A percentile compares a stretch with the other conserved stretches of the same genome.
phyloP scores from a whole-genome alignment of 768 basidiomycete genomes.

The Pleurotus eryngii region DNA sequence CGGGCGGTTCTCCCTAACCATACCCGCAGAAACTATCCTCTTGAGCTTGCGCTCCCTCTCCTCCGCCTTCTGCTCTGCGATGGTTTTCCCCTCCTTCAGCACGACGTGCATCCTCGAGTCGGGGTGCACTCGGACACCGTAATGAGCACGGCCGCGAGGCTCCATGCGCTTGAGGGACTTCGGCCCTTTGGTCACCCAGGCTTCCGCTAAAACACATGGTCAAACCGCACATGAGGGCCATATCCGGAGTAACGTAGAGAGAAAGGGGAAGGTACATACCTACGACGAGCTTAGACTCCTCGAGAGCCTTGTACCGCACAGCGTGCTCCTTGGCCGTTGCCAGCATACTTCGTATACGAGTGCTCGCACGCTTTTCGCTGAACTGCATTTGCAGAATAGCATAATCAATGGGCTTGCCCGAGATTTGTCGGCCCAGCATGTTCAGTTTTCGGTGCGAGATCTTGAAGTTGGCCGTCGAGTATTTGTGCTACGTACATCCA shows the following conservation, averaged over 20 bases:
- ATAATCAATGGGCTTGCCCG: conserved; percentile 88
- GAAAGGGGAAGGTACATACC: conserved; percentile 46
- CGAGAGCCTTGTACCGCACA: conserved; percentile 68
- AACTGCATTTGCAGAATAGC: conserved; percentile 98
- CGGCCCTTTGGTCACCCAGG: conserved; percentile 90
- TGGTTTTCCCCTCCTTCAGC: conserved; percentile 77
- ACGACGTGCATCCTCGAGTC: conserved; percentile 74
- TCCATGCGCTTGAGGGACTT: conserved; percentile 65
- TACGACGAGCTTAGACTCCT: conserved; percentile 71
- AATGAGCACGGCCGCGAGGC: conserved; percentile 78
- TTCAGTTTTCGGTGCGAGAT: conserved; percentile 93
- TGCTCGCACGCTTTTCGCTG: conserved; percentile 87
- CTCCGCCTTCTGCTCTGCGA: conserved; percentile 61
- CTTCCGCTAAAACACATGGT: conserved; percentile 56
- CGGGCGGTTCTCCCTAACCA: conserved; percentile 77
- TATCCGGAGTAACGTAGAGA: neutral
- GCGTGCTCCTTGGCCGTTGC: conserved; percentile 87
- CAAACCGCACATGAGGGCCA: neutral
- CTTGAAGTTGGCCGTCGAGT: conserved; percentile 90
- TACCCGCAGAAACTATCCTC: conserved; percentile 75
- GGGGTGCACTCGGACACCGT: conserved; percentile 74
- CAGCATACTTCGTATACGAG: conserved; percentile 85
- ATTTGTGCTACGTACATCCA: conserved; percentile 66
- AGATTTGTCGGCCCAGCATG: conserved; percentile 80
- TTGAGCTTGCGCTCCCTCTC: conserved; percentile 66